These are phyloP conservation scores for Bonia amplexicaulis DNA, from an alignment of 176 grass and related monocot genomes.

Conservation along the genomic window DNA sequence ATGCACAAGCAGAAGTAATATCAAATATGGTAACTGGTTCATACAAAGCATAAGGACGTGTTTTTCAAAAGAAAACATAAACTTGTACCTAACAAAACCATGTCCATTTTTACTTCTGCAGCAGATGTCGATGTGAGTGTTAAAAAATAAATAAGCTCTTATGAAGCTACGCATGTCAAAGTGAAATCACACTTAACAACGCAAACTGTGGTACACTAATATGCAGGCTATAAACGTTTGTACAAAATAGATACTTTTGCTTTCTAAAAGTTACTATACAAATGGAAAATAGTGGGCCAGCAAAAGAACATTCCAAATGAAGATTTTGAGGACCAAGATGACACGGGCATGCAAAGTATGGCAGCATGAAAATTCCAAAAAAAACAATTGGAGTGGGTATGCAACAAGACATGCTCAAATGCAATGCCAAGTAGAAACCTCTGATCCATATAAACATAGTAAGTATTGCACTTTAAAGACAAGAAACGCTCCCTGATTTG, in stretches of 20 bases:
- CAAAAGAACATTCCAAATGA: slow-evolving; percentile 8
- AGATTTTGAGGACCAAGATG: background rate
- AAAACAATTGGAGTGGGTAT: background rate
- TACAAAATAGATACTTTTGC: background rate
- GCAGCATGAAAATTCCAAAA: slow-evolving; percentile 9
- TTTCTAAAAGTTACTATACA: background rate
- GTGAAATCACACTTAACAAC: background rate
- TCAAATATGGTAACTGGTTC: background rate
- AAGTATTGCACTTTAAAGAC: slow-evolving; percentile 1
- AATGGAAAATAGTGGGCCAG: background rate
- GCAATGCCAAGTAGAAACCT: slow-evolving; percentile 7
- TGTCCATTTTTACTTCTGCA: slow-evolving; percentile 4
- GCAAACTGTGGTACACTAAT: background rate
- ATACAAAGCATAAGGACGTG: background rate
- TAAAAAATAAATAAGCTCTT: background rate
- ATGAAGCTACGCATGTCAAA: background rate
- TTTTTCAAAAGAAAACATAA: background rate
- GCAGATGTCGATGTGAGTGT: background rate
- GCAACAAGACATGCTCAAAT: background rate
- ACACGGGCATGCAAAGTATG: background rate
- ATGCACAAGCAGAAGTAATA: slow-evolving; percentile 14
- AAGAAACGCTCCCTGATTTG: background rate
- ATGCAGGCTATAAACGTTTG: background rate
- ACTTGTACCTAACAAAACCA: background rate
- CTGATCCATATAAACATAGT: background rate